Base-by-base conservation (phyloP, 768 basidiomycete species). In the Tylopilus sp. region DNA sequence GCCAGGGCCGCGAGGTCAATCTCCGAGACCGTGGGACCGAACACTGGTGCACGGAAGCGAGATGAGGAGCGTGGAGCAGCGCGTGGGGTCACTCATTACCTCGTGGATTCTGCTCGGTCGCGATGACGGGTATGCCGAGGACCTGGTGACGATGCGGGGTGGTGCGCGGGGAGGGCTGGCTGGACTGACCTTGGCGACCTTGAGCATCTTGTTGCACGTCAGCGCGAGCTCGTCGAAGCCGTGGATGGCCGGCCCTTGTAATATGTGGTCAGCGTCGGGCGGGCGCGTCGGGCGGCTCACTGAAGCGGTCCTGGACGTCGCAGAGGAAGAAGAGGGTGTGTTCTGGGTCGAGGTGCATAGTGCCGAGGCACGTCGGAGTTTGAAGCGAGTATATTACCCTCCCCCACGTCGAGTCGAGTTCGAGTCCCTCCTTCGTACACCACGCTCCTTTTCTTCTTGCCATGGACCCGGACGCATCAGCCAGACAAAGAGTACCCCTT, bases 41-140 rank as follows among this genome's bases (percentile, higher is more conserved):
- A 77, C 1, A 78, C 89, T 91, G 61, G n/a, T n/a, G n/a, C n/a
- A n/a, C n/a, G n/a, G n/a, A 42, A 40, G 48, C 36, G 42, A 48
- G 42, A 36, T 64, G 48, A 59, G 50, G 34, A 13, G 24, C 25
- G 31, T 51, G 45, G 6, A 14, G 36, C 22, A 41, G 40, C 33
- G 29, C 19, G 45, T 26, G 34, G 22, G 41, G 33, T 17, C 40
- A 12, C 37, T n/a, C 9, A 46, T 42, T 50, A 87, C 90, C 88
- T 79, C 74, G 83, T 3, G 88, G 78, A 63, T 90, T 89, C 71
- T 96, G 92, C 56, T 92, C 92, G 0, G 93, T 94, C 22, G 76
- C 81, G n/a, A 94, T 66, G 11, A 95, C 84, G 38, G 84, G 84
- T 42, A 89, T 79, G 46, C 80, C 75, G 37, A 88, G 75, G 48